Conservation (phyloP, 257 asterid genomes). For the Capsicum rhomboideum region DNA sequence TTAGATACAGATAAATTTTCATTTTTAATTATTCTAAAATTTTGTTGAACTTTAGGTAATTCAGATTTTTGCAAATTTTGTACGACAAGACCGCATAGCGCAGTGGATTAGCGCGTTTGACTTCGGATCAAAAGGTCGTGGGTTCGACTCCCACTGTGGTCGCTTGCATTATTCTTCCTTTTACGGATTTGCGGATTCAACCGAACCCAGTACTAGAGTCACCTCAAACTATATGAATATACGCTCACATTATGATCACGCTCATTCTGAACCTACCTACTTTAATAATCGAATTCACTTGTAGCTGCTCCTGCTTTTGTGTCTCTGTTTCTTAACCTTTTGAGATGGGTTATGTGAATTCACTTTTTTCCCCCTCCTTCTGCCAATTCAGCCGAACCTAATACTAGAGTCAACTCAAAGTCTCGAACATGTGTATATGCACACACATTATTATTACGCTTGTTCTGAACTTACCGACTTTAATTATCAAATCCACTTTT, state of each 20-base stretch:
- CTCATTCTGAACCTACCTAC: background rate
- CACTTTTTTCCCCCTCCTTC: no score
- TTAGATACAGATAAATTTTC: background rate
- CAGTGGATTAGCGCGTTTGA: conserved; percentile 50
- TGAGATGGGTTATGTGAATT: no score
- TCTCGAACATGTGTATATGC: background rate
- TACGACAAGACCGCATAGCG: conserved; percentile 52
- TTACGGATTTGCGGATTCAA: background rate
- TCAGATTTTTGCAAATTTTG: no score
- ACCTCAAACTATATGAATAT: background rate
- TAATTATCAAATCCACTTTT: background rate
- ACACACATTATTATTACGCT: background rate
- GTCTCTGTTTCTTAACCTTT: no score
- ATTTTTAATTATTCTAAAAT: background rate
- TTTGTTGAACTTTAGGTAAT: background rate
- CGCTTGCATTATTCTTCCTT: no score
- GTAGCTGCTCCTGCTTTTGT: background rate
- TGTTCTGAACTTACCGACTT: background rate
- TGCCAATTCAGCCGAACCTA: background rate
- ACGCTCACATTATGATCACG: background rate
- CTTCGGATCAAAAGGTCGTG: conserved; percentile 42
- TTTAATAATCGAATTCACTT: background rate
- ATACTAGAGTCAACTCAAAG: background rate
- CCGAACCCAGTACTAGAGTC: background rate
- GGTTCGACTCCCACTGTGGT: conserved; percentile 50